Evolutionary conservation across 1,139 yeast genomes (phyloP).

Genomic region (Kluyveromyces sp.): DNA sequence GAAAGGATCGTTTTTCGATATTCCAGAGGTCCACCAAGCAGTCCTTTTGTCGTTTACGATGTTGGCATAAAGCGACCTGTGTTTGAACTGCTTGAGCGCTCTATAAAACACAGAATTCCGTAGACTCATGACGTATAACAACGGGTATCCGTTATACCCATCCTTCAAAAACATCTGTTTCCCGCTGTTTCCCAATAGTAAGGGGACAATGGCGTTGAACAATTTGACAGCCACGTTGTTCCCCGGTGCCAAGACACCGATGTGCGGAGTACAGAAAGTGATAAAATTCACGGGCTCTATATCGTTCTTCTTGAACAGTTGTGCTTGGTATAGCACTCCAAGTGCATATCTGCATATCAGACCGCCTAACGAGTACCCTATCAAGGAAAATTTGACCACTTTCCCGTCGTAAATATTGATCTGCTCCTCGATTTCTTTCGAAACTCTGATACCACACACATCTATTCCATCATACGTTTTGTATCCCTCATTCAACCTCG

Average conservation of each 20-base stretch:
- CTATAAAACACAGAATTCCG: slow-evolving; percentile 52
- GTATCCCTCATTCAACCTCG: slow-evolving; percentile 55
- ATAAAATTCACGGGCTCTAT: slow-evolving; percentile 54
- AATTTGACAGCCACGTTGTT: slow-evolving; percentile 37
- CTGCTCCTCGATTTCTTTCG: slow-evolving; percentile 54
- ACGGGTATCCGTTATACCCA: slow-evolving; percentile 36
- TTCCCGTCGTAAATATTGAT: slow-evolving; percentile 23
- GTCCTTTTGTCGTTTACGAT: slow-evolving; percentile 73
- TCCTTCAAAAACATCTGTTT: slow-evolving; percentile 65
- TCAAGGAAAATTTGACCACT: slow-evolving; percentile 54
- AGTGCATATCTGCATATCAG: slow-evolving; percentile 68
- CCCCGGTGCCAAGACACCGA: slow-evolving; percentile 67
- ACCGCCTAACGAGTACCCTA: slow-evolving; percentile 84
- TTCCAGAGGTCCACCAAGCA: slow-evolving; percentile 76
- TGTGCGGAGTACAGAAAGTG: slow-evolving; percentile 78
- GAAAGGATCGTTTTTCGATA: slow-evolving; percentile 58
- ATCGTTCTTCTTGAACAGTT: slow-evolving; percentile 38
- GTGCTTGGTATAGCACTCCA: slow-evolving; percentile 54
- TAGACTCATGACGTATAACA: slow-evolving; percentile 60
- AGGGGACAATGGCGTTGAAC: slow-evolving; percentile 57
- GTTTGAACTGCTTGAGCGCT: slow-evolving; percentile 47
- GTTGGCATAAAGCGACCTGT: slow-evolving; percentile 60
- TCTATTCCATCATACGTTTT: slow-evolving; percentile 83
- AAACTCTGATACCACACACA: slow-evolving; percentile 71
- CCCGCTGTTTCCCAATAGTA: slow-evolving; percentile 62